Evolutionary conservation across 106 monocot genomes (phyloP).

Genomic region (Cymbidium sinense): DNA sequence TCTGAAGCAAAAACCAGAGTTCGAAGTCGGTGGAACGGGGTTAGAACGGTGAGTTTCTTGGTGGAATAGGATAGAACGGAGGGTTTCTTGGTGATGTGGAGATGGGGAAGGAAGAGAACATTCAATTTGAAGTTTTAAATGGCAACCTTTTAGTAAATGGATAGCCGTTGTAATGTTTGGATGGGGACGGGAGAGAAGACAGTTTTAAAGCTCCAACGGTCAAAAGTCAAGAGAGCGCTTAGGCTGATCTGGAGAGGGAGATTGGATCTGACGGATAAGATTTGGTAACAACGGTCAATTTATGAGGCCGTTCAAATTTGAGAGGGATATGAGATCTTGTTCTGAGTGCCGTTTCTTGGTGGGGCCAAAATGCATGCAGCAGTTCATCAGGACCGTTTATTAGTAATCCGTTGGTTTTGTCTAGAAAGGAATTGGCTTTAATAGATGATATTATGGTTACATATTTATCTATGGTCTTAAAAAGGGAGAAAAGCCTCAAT

Average conservation of each 20-base stretch:
- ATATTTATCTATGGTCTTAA: too few species aligned
- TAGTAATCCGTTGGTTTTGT: not conserved
- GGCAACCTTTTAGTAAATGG: not conserved
- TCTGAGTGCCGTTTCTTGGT: not conserved
- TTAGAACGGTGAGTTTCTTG: not conserved
- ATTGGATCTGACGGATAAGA: not conserved
- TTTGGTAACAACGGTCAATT: not conserved
- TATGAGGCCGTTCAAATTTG: not conserved
- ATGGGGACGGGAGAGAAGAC: not conserved
- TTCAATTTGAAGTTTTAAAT: not conserved
- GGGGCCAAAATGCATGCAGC: not conserved
- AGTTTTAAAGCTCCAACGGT: conserved; percentile 11
- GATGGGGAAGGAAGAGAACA: not conserved
- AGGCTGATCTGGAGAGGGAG: not conserved
- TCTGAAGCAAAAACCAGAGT: too few species aligned
- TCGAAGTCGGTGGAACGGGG: not conserved
- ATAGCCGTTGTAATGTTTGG: not conserved
- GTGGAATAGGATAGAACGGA: not conserved
- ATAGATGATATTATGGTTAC: too few species aligned
- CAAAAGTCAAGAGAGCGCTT: not conserved
- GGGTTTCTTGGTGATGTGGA: not conserved
- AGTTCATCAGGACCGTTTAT: conserved; percentile 12
- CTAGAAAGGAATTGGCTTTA: too few species aligned
- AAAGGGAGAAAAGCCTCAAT: too few species aligned
- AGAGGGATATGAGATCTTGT: not conserved